Evolutionary conservation across 768 basidiomycete species (phyloP).

Genomic region (Tephrocybe rancida): DNA sequence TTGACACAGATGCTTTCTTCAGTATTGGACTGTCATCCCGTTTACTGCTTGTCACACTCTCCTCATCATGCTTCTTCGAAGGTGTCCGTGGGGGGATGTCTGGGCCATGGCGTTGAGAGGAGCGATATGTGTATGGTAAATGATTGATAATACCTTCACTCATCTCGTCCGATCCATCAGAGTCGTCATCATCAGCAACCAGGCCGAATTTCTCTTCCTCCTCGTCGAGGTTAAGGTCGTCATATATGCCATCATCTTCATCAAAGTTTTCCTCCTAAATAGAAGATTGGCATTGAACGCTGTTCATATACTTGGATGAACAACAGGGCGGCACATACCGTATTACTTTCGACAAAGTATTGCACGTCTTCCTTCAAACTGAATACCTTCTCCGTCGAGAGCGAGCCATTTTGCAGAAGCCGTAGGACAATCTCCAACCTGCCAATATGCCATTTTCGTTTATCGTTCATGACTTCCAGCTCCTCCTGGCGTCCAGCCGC

Average conservation of each 20-base stretch:
- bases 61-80: constrained; percentile 80
- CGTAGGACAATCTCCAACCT: constrained; percentile 93
- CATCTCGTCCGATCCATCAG: constrained; percentile 72
- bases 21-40: constrained; percentile 77
- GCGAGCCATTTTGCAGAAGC: constrained; percentile 90
- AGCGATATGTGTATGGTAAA: background rate
- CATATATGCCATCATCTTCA: constrained; percentile 96
- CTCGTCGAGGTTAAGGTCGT: constrained; percentile 95
- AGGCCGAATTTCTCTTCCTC: constrained; percentile 94
- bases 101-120: constrained; percentile 24
- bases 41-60: constrained; percentile 73
- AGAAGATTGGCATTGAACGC: constrained; percentile 21
- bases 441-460: constrained; percentile 93
- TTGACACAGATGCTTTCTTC: constrained; percentile 69
- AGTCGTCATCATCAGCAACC: constrained; percentile 74
- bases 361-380: constrained; percentile 90
- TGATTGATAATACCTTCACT: constrained; percentile 61
- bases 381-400: constrained; percentile 79
- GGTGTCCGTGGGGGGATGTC: constrained; percentile 68
- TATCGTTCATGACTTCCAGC: constrained; percentile 88
- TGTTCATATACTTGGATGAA: constrained; percentile 3
- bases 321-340: constrained; percentile 56
- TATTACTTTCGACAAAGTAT: constrained; percentile 96
- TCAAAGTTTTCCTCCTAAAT: constrained; percentile 94
- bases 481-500: constrained; percentile 76